Conservation (phyloP, 2,329 filamentous ascomycete species). For the Cordyceps farinosa region DNA sequence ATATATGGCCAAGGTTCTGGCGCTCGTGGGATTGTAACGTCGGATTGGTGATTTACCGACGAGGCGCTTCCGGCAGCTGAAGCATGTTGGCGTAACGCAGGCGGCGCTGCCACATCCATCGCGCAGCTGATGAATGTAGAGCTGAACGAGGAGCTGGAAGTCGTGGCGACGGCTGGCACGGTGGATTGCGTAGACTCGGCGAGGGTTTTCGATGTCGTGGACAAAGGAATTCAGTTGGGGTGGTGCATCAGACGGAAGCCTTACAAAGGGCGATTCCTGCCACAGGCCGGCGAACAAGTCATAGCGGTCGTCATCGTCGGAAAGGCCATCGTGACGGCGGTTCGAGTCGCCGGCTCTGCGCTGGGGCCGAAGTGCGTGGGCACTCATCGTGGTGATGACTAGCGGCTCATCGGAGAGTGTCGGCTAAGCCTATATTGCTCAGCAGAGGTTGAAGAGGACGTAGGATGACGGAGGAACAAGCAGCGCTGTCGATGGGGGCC, state of each 20-base stretch:
- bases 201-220: constrained; percentile 59
- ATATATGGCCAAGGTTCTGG: constrained; percentile 74
- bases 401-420: constrained; percentile 10
- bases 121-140: constrained; percentile 73
- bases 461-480: not conserved
- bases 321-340: constrained; percentile 18
- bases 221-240: constrained; percentile 52
- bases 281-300: constrained; percentile 57
- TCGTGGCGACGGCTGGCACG: constrained; percentile 58
- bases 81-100: constrained; percentile 75
- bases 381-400: constrained; percentile 13
- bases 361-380: constrained; percentile 16
- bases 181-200: constrained; percentile 58
- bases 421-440: not conserved
- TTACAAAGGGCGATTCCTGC: constrained; percentile 58
- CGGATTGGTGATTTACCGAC: constrained; percentile 66
- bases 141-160: constrained; percentile 65
- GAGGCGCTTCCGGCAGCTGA: constrained; percentile 69
- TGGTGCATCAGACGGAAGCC: constrained; percentile 59
- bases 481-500: not conserved
- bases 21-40: constrained; percentile 76
- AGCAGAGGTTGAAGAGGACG: not conserved
- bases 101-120: constrained; percentile 68
- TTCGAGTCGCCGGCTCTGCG: constrained; percentile 8
- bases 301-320: constrained; percentile 33